phyloP scores from a whole-genome alignment of 225 moss, liverwort and hornwort genomes.

The Takakia lepidozioides region DNA sequence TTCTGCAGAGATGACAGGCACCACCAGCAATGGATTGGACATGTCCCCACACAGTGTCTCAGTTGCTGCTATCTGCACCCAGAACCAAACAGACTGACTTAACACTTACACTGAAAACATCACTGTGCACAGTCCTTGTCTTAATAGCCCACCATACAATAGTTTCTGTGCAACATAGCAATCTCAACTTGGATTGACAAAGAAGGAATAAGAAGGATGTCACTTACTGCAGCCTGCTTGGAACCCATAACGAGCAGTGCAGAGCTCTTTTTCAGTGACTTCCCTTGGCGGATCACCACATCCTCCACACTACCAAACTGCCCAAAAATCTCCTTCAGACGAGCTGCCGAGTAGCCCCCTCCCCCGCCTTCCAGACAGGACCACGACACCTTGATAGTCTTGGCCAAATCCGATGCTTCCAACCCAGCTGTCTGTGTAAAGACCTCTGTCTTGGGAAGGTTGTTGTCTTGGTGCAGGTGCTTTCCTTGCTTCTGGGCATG shows the following conservation, averaged over 20 bases:
- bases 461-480: no score
- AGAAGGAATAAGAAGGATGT: background rate
- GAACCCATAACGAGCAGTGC: conserved; percentile 81
- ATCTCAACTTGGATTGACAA: background rate
- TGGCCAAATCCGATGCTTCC: conserved; percentile 29
- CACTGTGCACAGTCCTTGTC: background rate
- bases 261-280: conserved; percentile 57
- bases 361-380: conserved; percentile 56
- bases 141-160: background rate
- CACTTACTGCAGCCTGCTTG: conserved; percentile 43
- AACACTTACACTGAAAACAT: background rate
- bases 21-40: conserved; percentile 67
- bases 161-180: background rate
- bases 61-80: conserved; percentile 30
- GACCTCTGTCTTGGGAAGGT: conserved; percentile 10
- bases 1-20: conserved; percentile 17
- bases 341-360: conserved; percentile 69
- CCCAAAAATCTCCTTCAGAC: conserved; percentile 41
- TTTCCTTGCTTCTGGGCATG: conserved; percentile 23
- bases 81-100: background rate
- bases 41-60: conserved; percentile 58
- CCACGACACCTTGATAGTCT: conserved; percentile 76
- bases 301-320: conserved; percentile 72
- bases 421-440: conserved; percentile 8
- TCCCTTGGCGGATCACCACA: conserved; percentile 59